Base-by-base conservation (phyloP, 495 filamentous ascomycete genomes). In the Penicillium coffeae region DNA sequence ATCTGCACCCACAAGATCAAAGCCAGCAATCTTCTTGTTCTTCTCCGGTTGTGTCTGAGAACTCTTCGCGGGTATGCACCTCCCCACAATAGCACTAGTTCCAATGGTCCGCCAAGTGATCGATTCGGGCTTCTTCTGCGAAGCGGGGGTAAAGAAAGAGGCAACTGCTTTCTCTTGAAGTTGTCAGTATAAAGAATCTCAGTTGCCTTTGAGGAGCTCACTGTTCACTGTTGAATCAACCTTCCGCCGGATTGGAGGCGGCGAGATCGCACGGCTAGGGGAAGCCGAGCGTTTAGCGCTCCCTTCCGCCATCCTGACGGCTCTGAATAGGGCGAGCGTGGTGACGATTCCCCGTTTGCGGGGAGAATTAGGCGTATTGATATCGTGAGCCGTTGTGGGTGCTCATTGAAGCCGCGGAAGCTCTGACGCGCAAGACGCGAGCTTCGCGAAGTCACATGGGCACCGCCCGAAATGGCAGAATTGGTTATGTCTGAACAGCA, bases 1-100 rank as follows among this genome's bases (percentile, higher is more conserved):
- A n/a, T n/a, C n/a, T n/a, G n/a, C n/a, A 69, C 83, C 55, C 68
- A 94, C 89, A 47, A 98, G 79, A 59, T 99, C 93, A 63, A 99
- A 97, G 0, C 84, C 87, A 18, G 91, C 92, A 43, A 99, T 79
- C 64, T 85, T 93, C 13, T 54, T 45, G 57, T 74, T 66, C 60
- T 70, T 58, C 33, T 45, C 41, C 9, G 60, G 42, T 34, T 58
- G 16, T 8, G 15, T 45, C 34, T 37, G 33, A 10, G 38, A 39
- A 21, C 36, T 20, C 45, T 63, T 20, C 52, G 71, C 69, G 8
- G 79, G 67, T 16, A 69, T 55, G 59, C 90, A 90, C 52, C 80
- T 85, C 21, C 82, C 93, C n/a, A 91, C 74, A 6, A 97, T 73
- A 6, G 96, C 63, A 14, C 82, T 89, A 9, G 75, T 83, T 52